A percentile compares a stretch with the other conserved stretches of the same genome.
Conservation (phyloP, 2,329 filamentous ascomycete species). For the Pochonia chlamydosporia region DNA sequence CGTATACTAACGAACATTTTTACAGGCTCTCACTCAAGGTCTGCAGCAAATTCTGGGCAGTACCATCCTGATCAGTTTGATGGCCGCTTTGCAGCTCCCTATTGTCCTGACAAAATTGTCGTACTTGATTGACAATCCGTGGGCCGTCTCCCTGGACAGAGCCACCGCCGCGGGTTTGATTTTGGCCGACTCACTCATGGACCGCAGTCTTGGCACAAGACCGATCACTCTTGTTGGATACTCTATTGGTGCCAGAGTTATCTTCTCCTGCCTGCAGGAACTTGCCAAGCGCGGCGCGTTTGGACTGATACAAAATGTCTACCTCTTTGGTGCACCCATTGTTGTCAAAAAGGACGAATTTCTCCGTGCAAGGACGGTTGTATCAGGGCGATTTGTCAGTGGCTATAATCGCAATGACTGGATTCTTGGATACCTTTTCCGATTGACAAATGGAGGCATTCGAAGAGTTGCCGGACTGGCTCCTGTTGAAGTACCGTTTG, state of each 20-base stretch:
- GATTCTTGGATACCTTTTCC: conserved; percentile 95
- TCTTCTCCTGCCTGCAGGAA: conserved; percentile 86
- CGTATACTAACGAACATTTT: neutral
- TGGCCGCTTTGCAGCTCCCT: conserved; percentile 90
- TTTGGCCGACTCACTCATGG: conserved; percentile 87
- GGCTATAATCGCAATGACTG: conserved; percentile 93
- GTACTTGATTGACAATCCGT: conserved; percentile 97
- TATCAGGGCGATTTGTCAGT: conserved; percentile 90
- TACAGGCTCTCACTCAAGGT: conserved; percentile 84
- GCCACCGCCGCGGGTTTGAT: conserved; percentile 86
- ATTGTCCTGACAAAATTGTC: conserved; percentile 88
- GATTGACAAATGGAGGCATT: conserved; percentile 87
- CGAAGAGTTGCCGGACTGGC: conserved; percentile 81
- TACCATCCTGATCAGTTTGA: conserved; percentile 80
- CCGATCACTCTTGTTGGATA: conserved; percentile 94
- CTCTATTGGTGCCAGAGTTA: conserved; percentile 85
- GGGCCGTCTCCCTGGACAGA: conserved; percentile 91
- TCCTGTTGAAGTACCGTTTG: conserved; percentile 68
- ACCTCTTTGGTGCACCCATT: conserved; percentile 86
- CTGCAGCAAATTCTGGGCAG: conserved; percentile 91
- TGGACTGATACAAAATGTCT: conserved; percentile 90
- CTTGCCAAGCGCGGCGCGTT: conserved; percentile 77
- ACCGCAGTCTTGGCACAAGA: conserved; percentile 82
- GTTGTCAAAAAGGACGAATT: conserved; percentile 92
- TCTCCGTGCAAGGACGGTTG: conserved; percentile 70